These are phyloP conservation scores for Datisca glomerata DNA, from an alignment of 306 rosid genomes.

Conservation along the genomic window DNA sequence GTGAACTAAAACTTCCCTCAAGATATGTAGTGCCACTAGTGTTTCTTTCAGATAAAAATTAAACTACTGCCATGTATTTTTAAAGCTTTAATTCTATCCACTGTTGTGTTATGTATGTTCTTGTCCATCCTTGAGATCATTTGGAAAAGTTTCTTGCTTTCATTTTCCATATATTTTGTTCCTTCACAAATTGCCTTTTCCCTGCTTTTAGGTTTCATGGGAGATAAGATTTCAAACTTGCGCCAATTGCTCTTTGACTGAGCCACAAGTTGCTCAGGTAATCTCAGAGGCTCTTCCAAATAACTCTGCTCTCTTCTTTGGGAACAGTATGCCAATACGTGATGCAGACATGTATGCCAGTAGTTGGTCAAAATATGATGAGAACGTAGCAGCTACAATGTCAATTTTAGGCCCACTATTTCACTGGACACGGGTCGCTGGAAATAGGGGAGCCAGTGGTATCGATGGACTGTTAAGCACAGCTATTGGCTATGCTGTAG, in stretches of 20 bases:
- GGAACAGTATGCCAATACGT: conserved; percentile 95
- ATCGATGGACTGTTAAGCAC: conserved; percentile 95
- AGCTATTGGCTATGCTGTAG: conserved; percentile 86
- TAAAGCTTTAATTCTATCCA: background rate
- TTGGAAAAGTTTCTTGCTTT: background rate
- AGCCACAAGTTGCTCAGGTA: conserved; percentile 69
- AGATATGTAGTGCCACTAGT: no score
- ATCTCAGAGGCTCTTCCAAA: conserved; percentile 54
- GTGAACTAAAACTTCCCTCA: no score
- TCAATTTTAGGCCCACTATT: conserved; percentile 40
- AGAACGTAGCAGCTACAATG: conserved; percentile 25
- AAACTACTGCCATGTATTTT: background rate
- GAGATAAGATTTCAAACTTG: conserved; percentile 75
- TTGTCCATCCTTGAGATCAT: conserved; percentile 2
- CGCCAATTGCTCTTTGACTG: conserved; percentile 56
- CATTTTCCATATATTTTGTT: background rate
- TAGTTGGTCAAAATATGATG: conserved; percentile 39
- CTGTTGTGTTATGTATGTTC: background rate
- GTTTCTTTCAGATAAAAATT: no score
- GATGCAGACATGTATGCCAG: conserved; percentile 78
- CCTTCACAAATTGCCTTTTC: conserved; percentile 2
- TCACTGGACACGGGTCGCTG: conserved; percentile 57
- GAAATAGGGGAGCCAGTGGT: conserved; percentile 96
- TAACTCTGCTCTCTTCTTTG: conserved; percentile 75
- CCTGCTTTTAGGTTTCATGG: conserved; percentile 54